phyloP scores from a whole-genome alignment of 768 basidiomycete species.

The Phylloporus sp. region DNA sequence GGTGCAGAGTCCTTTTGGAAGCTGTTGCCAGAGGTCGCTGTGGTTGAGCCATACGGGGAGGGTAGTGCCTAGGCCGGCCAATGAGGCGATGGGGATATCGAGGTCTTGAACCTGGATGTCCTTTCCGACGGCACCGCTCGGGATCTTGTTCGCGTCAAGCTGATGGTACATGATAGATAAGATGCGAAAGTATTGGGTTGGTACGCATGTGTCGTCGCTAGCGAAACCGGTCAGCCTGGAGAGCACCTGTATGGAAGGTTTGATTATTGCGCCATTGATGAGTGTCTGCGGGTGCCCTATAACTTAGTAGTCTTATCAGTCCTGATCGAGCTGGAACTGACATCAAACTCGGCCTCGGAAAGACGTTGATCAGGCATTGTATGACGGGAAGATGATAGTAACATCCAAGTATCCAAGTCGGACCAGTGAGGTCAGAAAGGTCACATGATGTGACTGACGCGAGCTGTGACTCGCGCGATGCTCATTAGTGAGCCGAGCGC shows the following conservation, averaged over 20 bases:
- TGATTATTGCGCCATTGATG: constrained; percentile 9
- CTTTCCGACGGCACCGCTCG: constrained; percentile 1
- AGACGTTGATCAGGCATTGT: neutral
- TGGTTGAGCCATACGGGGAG: constrained; percentile 23
- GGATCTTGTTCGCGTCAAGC: constrained; percentile 19
- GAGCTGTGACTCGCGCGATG: constrained; percentile 11
- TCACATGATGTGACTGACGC: constrained; percentile 22
- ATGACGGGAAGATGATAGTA: no score
- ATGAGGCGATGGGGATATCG: constrained; percentile 10
- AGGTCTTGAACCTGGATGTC: constrained; percentile 6
- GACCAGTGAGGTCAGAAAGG: no score
- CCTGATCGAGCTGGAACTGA: constrained; percentile 5
- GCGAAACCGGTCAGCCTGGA: constrained; percentile 13
- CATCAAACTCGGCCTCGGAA: constrained; percentile 18
- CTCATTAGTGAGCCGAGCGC: constrained; percentile 3
- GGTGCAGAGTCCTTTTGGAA: constrained; percentile 11
- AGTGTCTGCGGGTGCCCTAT: constrained; percentile 9
- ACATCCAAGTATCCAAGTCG: no score
- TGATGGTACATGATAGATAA: constrained; percentile 19
- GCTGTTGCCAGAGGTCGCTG: constrained; percentile 8
- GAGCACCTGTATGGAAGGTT: constrained; percentile 12
- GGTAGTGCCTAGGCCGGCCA: constrained; percentile 21
- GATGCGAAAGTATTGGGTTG: constrained; percentile 21
- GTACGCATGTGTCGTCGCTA: constrained; percentile 9
- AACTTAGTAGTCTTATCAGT: neutral